Percentiles rank a stretch among this genome's conserved stretches.
phyloP scores from a whole-genome alignment of 2,329 filamentous ascomycete genomes.

The Stachybotrys elegans region DNA sequence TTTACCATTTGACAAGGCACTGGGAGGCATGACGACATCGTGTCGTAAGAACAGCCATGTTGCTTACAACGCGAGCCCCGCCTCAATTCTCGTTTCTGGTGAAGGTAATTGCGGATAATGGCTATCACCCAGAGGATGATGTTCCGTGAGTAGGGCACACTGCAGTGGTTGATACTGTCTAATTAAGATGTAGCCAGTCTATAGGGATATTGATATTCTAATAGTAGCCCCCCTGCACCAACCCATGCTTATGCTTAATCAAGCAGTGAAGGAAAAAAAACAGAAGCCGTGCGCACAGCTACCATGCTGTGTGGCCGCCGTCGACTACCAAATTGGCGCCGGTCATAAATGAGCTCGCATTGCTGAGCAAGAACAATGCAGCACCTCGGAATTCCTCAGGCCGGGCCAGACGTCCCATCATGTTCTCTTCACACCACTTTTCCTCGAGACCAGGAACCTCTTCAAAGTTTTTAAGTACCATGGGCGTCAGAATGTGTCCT shows the following conservation, averaged over 20 bases:
- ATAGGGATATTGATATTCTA: too few species aligned
- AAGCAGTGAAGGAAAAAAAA: not conserved
- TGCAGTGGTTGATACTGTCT: too few species aligned
- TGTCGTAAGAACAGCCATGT: too few species aligned
- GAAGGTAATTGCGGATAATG: too few species aligned
- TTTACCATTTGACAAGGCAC: too few species aligned
- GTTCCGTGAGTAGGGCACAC: too few species aligned
- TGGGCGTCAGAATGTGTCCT: slow-evolving; percentile 63
- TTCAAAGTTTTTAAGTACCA: slow-evolving; percentile 67
- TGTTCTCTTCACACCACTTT: slow-evolving; percentile 68
- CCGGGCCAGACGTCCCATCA: slow-evolving; percentile 58
- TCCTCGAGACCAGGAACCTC: slow-evolving; percentile 55
- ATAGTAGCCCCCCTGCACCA: too few species aligned
- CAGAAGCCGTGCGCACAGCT: not conserved
- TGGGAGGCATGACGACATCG: too few species aligned
- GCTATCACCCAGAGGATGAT: too few species aligned
- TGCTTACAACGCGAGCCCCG: too few species aligned
- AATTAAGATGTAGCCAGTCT: too few species aligned
- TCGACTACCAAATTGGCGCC: slow-evolving; percentile 51
- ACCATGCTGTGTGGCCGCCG: slow-evolving; percentile 39
- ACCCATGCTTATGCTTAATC: not conserved
- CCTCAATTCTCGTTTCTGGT: too few species aligned
- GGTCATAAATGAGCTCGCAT: slow-evolving; percentile 61
- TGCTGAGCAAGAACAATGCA: slow-evolving; percentile 55
- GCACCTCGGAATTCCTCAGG: slow-evolving; percentile 58